Evolutionary conservation across 345 rosid species (phyloP), one percentile per base, ranked within the genome.

Genomic region (Clausena lansium): DNA sequence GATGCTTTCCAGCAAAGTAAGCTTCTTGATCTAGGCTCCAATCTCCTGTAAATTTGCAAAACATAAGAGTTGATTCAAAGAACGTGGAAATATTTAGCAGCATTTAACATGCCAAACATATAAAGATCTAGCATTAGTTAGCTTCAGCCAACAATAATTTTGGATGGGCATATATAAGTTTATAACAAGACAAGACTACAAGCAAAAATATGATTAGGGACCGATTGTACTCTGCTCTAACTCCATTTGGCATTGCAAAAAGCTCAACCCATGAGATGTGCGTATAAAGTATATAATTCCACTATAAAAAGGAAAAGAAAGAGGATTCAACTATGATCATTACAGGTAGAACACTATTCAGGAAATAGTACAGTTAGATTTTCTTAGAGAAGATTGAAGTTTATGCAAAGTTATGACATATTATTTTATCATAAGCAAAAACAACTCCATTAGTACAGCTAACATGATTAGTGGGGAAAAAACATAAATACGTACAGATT

Each of bases 1-100:
- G 91, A 83, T 52, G 89, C 88, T 83, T 91, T 94, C 99, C 98
- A 93, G 86, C 99, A 91, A 60, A 94, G 86, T 86, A 94, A 82
- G 86, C 89, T 93, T 89, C 94, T 92, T 5, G 99, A 91, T 80
- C 86, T 86, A 2, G 98, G 89, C 82, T 97, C 99, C 76, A 97
- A 90, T 80, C 91, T 93, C 91, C 98, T 97, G 93, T 64, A 72
- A 78, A 80, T 68, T 74, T 22, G 70, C 30, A 72, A 61, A 67
- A 77, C 25, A 63, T 58, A 39, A 78, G 63, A 72, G 67, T 22
- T 66, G 64, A 45, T 36, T 47, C 64, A 25, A 81, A 68, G 54
- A 36, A 35, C 24, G 47, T 35, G 67, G 67, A 54, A 67, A 70
- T 5, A 45, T 52, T 25, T 39, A 76, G 14, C 27, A 69, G 17